Evolutionary conservation across 2,329 filamentous ascomycete species (phyloP).

Genomic region (Talaromyces sp.): DNA sequence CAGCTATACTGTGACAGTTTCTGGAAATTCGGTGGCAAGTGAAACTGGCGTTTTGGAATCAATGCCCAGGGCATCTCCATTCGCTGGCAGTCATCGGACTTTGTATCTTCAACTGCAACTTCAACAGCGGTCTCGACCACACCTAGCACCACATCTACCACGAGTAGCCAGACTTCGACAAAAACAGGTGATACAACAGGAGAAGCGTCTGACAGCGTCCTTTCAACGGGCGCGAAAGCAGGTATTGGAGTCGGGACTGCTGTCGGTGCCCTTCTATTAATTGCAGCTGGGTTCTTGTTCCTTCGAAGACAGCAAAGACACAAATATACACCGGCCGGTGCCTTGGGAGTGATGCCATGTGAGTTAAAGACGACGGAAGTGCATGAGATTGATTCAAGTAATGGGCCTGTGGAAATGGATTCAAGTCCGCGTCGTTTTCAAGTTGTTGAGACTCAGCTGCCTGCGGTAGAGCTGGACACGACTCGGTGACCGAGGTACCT

Average conservation of each 20-base stretch:
- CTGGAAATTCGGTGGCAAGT: not conserved
- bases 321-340: not conserved
- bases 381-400: not conserved
- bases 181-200: not conserved
- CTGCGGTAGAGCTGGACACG: not conserved
- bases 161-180: not conserved
- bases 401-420: too few relatives aligned
- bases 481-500: not conserved
- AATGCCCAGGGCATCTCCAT: conserved; percentile 8
- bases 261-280: not conserved
- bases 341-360: not conserved
- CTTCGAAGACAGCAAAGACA: not conserved
- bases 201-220: not conserved
- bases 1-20: not conserved
- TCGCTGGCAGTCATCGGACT: conserved; percentile 4
- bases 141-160: not conserved
- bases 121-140: not conserved
- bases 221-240: conserved; percentile 4
- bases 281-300: not conserved
- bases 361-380: not conserved
- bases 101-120: not conserved
- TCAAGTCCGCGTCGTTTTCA: too few relatives aligned
- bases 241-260: conserved; percentile 7
- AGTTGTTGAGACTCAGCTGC: not conserved
- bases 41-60: conserved; percentile 2